phyloP scores from a whole-genome alignment of 345 rosid species.

The Citrus medica region DNA sequence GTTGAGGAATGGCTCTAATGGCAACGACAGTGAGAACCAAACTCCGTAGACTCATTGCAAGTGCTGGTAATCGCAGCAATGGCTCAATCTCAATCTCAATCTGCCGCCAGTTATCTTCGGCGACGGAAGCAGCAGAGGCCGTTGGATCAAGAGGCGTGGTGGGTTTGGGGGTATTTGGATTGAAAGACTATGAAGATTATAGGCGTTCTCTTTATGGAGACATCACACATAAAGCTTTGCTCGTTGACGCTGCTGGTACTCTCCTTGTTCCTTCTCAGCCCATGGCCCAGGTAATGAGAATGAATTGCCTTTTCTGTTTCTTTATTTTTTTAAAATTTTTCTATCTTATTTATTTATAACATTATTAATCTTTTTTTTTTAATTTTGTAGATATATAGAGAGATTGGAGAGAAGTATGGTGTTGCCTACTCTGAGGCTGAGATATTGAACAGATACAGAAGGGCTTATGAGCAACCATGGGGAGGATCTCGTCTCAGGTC shows the following conservation, averaged over 20 bases:
- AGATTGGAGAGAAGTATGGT: conserved; percentile 88
- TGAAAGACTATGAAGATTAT: conserved; percentile 82
- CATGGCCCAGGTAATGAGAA: conserved; percentile 69
- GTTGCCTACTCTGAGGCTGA: conserved; percentile 84
- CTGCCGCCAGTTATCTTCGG: conserved; percentile 25
- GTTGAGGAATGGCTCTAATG: conserved; percentile 1
- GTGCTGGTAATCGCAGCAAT: background rate
- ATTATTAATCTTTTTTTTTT: background rate
- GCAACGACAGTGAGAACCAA: background rate
- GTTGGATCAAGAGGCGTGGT: conserved; percentile 34
- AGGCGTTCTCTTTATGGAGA: conserved; percentile 81
- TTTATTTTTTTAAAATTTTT: too few relatives aligned
- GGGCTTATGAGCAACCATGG: conserved; percentile 97
- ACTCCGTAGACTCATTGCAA: background rate
- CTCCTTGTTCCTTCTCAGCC: conserved; percentile 96
- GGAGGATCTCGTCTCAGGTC: conserved; percentile 95
- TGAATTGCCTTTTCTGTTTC: background rate
- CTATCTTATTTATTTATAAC: too few relatives aligned
- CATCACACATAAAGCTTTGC: conserved; percentile 78
- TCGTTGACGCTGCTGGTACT: conserved; percentile 95
- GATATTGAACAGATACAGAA: conserved; percentile 73
- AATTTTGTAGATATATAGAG: conserved; percentile 66
- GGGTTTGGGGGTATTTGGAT: conserved; percentile 36
- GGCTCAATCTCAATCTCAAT: conserved; percentile 22
- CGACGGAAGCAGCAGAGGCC: conserved; percentile 22